Percentiles rank a stretch among this genome's conserved stretches.
Conservation (phyloP, 2,329 filamentous ascomycete species). For the Fusarium chlamydosporum region DNA sequence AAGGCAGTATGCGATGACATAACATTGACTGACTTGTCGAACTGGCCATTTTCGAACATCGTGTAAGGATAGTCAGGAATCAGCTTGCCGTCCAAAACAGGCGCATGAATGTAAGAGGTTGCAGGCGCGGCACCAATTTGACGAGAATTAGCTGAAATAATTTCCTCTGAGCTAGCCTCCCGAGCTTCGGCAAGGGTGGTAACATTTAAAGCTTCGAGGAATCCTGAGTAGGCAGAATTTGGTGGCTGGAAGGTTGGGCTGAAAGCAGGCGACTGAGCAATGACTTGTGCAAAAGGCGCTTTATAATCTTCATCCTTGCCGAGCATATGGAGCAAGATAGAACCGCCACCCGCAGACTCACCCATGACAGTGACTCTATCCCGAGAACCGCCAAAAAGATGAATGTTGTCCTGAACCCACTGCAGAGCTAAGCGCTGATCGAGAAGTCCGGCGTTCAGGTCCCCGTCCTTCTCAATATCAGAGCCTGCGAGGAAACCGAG, state of each 20-base stretch:
- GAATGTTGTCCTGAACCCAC: slow-evolving; percentile 66
- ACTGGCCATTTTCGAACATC: neutral
- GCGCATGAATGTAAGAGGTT: neutral
- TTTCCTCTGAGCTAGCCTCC: neutral
- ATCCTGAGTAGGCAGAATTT: neutral
- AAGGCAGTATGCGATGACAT: slow-evolving; percentile 1
- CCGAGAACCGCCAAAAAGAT: slow-evolving; percentile 64
- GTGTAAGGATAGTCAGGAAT: neutral
- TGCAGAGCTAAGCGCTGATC: slow-evolving; percentile 64
- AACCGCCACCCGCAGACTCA: neutral
- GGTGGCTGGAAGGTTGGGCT: neutral
- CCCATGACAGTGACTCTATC: slow-evolving; percentile 43
- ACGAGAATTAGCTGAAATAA: neutral
- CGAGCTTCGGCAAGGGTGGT: neutral
- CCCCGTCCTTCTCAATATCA: neutral
- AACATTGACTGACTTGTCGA: slow-evolving; percentile 14
- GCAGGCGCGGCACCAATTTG: neutral
- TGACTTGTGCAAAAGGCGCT: neutral
- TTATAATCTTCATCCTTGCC: neutral
- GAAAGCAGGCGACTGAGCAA: slow-evolving; percentile 11
- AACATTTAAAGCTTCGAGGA: neutral
- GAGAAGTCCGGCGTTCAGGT: slow-evolving; percentile 64
- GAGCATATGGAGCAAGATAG: slow-evolving; percentile 54
- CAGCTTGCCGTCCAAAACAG: neutral
- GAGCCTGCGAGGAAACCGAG: slow-evolving; percentile 1